Evolutionary conservation across 2,329 filamentous ascomycete species (phyloP).

Genomic region (Talaromyces sp.): DNA sequence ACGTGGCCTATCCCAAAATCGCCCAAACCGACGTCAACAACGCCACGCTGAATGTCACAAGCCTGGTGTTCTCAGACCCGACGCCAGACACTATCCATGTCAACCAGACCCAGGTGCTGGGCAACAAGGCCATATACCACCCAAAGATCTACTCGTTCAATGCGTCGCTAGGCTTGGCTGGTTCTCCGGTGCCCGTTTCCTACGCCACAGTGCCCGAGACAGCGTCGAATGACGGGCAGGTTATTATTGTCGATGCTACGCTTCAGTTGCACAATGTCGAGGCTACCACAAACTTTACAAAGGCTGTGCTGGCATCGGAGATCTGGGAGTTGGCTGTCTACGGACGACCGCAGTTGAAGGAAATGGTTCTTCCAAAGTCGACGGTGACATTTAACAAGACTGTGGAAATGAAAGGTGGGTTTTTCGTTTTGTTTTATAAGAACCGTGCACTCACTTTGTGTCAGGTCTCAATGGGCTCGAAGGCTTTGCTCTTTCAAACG

Average conservation of each 20-base stretch:
- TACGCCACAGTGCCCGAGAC: slow-evolving; percentile 43
- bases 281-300: slow-evolving; percentile 49
- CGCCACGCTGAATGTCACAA: slow-evolving; percentile 47
- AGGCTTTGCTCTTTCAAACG: slow-evolving; percentile 47
- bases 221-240: slow-evolving; percentile 40
- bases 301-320: slow-evolving; percentile 45
- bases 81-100: slow-evolving; percentile 46
- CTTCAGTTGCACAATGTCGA: slow-evolving; percentile 40
- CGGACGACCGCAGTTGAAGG: slow-evolving; percentile 50
- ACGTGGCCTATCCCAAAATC: slow-evolving; percentile 55
- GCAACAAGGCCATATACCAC: slow-evolving; percentile 48
- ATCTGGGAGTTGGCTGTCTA: slow-evolving; percentile 47
- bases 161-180: slow-evolving; percentile 47
- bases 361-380: slow-evolving; percentile 46
- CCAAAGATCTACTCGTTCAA: slow-evolving; percentile 53
- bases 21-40: slow-evolving; percentile 52
- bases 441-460: neutral
- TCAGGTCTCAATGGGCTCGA: slow-evolving; percentile 55
- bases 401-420: slow-evolving; percentile 53
- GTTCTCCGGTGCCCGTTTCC: slow-evolving; percentile 37
- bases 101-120: slow-evolving; percentile 45
- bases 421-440: neutral
- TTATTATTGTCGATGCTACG: slow-evolving; percentile 41
- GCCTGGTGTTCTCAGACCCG: slow-evolving; percentile 50
- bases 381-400: slow-evolving; percentile 54